phyloP scores from a whole-genome alignment of 768 basidiomycete species.

The Cyclocybe cylindracea region DNA sequence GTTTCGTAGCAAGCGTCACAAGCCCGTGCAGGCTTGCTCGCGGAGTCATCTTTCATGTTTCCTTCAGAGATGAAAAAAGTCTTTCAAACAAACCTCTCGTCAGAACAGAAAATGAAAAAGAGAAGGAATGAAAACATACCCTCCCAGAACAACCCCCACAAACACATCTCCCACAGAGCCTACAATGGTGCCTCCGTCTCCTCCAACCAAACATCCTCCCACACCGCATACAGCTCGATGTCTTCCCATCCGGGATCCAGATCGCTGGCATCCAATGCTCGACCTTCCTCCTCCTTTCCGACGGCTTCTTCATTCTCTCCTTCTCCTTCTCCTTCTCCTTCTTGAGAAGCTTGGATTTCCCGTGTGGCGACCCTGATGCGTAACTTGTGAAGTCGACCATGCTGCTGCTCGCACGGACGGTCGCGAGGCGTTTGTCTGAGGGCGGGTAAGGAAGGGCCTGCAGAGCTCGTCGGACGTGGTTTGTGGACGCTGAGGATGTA shows the following conservation, averaged over 20 bases:
- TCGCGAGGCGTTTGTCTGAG: constrained; percentile 44
- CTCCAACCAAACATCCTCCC: constrained; percentile 75
- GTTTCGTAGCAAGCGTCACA: constrained; percentile 87
- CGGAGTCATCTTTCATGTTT: constrained; percentile 38
- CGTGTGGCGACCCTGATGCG: background rate
- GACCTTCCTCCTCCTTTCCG: constrained; percentile 52
- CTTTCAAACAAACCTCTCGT: constrained; percentile 36
- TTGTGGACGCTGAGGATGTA: constrained; percentile 73
- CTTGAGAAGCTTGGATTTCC: constrained; percentile 8
- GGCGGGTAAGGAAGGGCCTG: constrained; percentile 74
- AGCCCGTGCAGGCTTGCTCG: constrained; percentile 66
- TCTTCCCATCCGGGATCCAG: constrained; percentile 88
- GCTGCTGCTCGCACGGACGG: constrained; percentile 22
- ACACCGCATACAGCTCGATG: constrained; percentile 86
- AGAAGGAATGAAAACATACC: constrained; percentile 40
- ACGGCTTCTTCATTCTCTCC: constrained; percentile 1
- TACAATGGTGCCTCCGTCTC: constrained; percentile 81
- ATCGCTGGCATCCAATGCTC: constrained; percentile 89
- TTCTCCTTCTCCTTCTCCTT: constrained; percentile 19
- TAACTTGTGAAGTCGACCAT: constrained; percentile 9
- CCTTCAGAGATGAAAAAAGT: constrained; percentile 80
- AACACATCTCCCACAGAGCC: constrained; percentile 83
- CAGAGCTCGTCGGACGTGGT: constrained; percentile 71
- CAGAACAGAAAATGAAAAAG: background rate
- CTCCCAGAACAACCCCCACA: constrained; percentile 82